These are phyloP conservation scores for Aspergillus melleus DNA, from an alignment of 2,329 filamentous ascomycete species.

Conservation along the genomic window DNA sequence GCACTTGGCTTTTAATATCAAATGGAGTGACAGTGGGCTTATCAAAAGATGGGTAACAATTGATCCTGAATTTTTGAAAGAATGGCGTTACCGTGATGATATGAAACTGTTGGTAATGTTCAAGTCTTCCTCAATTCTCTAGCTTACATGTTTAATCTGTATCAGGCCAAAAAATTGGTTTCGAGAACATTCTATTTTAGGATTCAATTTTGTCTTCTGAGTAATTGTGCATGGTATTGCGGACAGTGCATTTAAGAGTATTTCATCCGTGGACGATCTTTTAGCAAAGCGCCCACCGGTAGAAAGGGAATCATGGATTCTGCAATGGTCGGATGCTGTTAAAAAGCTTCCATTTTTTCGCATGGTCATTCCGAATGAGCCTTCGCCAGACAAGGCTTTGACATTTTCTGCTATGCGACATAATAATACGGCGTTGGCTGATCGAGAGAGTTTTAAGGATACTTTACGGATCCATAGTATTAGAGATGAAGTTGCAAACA, in stretches of 20 bases:
- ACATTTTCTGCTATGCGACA: conserved; percentile 18
- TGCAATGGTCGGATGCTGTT: conserved; percentile 15
- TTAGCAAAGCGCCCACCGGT: conserved; percentile 12
- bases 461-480: conserved; percentile 1
- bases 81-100: conserved; percentile 13
- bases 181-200: conserved; percentile 16
- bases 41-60: conserved; percentile 20
- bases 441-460: conserved; percentile 5
- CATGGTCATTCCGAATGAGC: conserved; percentile 14
- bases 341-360: conserved; percentile 15
- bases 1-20: conserved; percentile 19
- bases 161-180: conserved; percentile 22
- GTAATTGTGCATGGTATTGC: conserved; percentile 20
- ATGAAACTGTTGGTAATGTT: conserved; percentile 2
- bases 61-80: conserved; percentile 21
- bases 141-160: neutral
- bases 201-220: conserved; percentile 23
- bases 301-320: conserved; percentile 18
- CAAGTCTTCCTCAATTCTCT: neutral
- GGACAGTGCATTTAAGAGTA: conserved; percentile 21
- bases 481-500: conserved; percentile 4
- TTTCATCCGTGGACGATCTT: conserved; percentile 14
- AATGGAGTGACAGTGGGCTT: conserved; percentile 7
- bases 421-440: neutral
- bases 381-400: conserved; percentile 4